phyloP scores from a whole-genome alignment of 768 basidiomycete species.

The Boletus rex-veris region DNA sequence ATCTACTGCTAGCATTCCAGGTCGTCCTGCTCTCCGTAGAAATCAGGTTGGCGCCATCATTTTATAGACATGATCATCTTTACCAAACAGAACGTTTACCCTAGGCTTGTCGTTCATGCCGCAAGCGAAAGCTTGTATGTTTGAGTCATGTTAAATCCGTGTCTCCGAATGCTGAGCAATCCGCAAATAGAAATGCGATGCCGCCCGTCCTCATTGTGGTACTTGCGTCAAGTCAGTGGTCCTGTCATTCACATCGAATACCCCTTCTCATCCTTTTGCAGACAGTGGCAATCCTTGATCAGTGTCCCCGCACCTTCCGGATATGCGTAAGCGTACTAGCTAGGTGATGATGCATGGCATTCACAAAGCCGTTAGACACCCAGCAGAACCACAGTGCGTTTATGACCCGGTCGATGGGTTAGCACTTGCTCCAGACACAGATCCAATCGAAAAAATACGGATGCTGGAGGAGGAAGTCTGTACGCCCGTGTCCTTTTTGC shows the following conservation, averaged over 20 bases:
- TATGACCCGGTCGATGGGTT: conserved; percentile 87
- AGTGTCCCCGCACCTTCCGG: conserved; percentile 84
- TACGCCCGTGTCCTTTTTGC: conserved; percentile 30
- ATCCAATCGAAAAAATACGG: conserved; percentile 76
- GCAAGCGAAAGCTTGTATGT: conserved; percentile 79
- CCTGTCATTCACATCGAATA: neutral
- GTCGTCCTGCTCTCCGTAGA: conserved; percentile 67
- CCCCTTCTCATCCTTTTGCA: conserved; percentile 27
- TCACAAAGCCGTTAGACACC: conserved; percentile 52
- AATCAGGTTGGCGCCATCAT: conserved; percentile 55
- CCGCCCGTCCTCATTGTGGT: conserved; percentile 78
- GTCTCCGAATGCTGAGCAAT: conserved; percentile 5
- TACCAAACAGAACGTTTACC: neutral
- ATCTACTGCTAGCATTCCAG: conserved; percentile 32
- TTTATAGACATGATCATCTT: conserved; percentile 7
- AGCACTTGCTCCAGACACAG: conserved; percentile 68
- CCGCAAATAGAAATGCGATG: conserved; percentile 74
- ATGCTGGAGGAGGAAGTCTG: conserved; percentile 76
- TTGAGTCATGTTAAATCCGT: neutral
- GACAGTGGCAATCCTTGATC: conserved; percentile 78
- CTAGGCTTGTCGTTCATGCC: conserved; percentile 78
- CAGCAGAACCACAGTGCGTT: conserved; percentile 78
- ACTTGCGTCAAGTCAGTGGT: conserved; percentile 79
- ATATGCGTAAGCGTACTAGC: conserved; percentile 57
- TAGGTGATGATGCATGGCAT: neutral